Base-by-base conservation (phyloP, 768 basidiomycete species). In the Leccinum subgranulosum region DNA sequence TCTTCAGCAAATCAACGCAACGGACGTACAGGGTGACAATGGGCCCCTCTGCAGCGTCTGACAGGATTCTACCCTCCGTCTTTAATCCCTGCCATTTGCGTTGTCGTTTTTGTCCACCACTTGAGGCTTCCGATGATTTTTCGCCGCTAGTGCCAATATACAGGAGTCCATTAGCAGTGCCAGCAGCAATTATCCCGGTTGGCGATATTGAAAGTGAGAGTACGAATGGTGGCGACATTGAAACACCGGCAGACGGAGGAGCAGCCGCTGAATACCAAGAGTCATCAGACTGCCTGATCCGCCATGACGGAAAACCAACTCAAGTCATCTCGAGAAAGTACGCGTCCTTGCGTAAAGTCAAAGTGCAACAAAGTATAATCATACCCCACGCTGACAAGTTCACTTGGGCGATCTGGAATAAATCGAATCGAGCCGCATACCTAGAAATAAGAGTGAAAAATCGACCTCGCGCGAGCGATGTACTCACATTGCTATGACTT, bases 301-400 rank as follows among this genome's bases (percentile, higher is more conserved):
- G 15, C 23, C 31, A 54, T 25, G 39, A 45, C 23, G 17, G 33
- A 48, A 43, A 39, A 36, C 79, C 25, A 52, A 89, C 90, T 67
- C 51, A 91, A 77, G 66, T 85, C 79, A 49, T 79, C 75, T 34
- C 79, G 77, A 4, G 89, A 88, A 43, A 90, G 72, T 7, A 82
- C 51, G 28, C 73, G 81, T 28, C 82, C 79, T 71, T 83, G 83
- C 14, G 64, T 62, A 56, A 80, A 81, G 63, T 92, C 88, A 64
- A 84, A 86, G 64, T 93, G 91, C 14, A 88, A 67, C 25, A 93
- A 63, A 4, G 77, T 73, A 41, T 78, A 81, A 62, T 94, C 92
- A 64, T 88, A 92, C 2, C 91, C 91, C 6, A 84, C 90, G 58
- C 87, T 90, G 23, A 94, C 77, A 12, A 91, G 65, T 68, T 93